Evolutionary conservation across 345 rosid species (phyloP), one percentile per base, ranked within the genome.

Genomic region (Passiflora organensis): DNA sequence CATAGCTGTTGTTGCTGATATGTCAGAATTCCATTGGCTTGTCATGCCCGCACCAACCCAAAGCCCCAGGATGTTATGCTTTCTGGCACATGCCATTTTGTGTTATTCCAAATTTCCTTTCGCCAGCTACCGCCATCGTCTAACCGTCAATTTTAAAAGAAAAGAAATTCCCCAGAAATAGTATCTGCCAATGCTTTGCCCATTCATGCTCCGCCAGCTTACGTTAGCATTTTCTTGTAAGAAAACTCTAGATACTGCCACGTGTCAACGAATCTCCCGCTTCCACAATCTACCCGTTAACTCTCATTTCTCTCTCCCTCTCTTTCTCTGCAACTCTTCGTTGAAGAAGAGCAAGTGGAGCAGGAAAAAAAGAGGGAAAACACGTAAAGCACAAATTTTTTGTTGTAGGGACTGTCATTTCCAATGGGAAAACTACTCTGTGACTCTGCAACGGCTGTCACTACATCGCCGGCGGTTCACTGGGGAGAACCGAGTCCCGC

Each of bases 341-440:
- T 63, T 57, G 28, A 51, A 22, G 56, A n/a, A 69, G 59, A 45
- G 25, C 11, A 43, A 59, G 32, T 34, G 6, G 11, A 18, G 2
- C 34, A 28, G 34, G 17, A 4, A 25, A 22, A 49, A 25, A 50
- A 48, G 17, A 17, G 2, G 5, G 15, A 23, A 32, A 15, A 14
- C 15, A 24, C 22, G 9, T 38, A 60, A 42, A 6, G n/a, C 13
- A 41, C 43, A 8, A 12, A 41, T 41, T 41, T 41, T 41, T n/a
- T n/a, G n/a, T n/a, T 48, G 15, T 37, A 34, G 42, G 4, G 15
- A 5, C 8, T 28, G 3, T 28, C 1, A n/a, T 2, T 24, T 38
- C 20, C 36, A 67, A 91, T 93, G 99, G 96, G 96, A 19, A 93
- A 89, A 71, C 75, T 89, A 22, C 55, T 89, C 0, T 86, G 89